Evolutionary conservation across 2,329 filamentous ascomycete genomes (phyloP), one percentile per base, ranked within the genome.

Genomic region (Claviceps paspali): DNA sequence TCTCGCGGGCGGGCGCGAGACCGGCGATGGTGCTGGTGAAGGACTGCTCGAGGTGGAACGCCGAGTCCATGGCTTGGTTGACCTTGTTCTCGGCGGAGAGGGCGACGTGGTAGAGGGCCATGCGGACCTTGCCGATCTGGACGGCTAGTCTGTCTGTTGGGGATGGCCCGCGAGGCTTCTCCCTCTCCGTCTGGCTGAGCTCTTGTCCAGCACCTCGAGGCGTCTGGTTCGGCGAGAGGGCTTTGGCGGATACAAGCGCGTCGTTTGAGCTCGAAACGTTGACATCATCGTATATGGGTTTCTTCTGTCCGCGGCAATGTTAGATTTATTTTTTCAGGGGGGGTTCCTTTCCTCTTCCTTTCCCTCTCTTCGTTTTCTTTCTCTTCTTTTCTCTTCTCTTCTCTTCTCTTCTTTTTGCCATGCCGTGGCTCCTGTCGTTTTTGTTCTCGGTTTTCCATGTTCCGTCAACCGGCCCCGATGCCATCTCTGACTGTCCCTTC

Each of bases 21-120:
- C 82, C 86, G 41, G 87, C 84, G 48, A 98, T 62, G 43, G 91
- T 96, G 60, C 72, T 74, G 50, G 88, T 93, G 65, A 96, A 87
- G 54, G 78, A 82, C 57, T 82, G 78, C 68, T 98, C 91, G 47
- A 93, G 76, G 55, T 78, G 63, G 53, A 98, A 83, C 48, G 81
- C 82, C 46, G 72, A 73, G 56, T 85, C 81, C 63, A 95, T 79
- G 49, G 80, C 70, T 49, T 68, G 60, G 68, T 98, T 95, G 62
- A 95, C 73, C 52, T 76, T 72, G 59, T 85, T 78, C 65, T 96
- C 88, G 50, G 79, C 75, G 38, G 68, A 61, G 39, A 79, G 73
- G 41, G 82, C 80, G 53, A 87, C 76, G 36, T 68, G 60, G 67
- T 96, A 82, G 31, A 95, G 67, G 56, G 81, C 81, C 43, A 95